Conservation (phyloP, 768 basidiomycete species). For the Termitomyces sp. region DNA sequence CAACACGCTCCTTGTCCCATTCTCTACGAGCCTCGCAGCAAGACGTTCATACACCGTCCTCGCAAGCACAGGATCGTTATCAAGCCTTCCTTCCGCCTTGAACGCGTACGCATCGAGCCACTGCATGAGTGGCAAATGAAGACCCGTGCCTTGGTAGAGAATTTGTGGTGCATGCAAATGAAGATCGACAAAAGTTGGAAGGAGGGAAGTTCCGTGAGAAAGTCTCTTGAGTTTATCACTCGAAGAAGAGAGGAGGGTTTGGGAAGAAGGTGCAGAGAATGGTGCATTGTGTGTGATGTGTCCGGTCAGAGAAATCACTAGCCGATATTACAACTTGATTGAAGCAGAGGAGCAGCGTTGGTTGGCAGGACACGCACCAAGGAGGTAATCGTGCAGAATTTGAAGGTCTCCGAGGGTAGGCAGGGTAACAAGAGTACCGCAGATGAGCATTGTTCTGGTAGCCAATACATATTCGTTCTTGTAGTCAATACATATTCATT, state of each 20-base stretch:
- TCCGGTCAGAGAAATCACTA: slow-evolving; percentile 25
- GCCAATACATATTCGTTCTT: no score
- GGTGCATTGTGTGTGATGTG: slow-evolving; percentile 45
- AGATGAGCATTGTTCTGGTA: slow-evolving; percentile 25
- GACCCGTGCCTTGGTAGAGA: slow-evolving; percentile 80
- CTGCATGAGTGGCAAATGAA: no score
- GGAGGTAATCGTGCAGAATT: slow-evolving; percentile 50
- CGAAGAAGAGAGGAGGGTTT: slow-evolving; percentile 21
- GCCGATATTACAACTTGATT: neutral
- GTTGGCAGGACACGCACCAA: slow-evolving; percentile 30
- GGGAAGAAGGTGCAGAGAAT: no score
- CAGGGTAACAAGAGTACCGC: slow-evolving; percentile 56
- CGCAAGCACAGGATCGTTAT: no score
- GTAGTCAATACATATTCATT: no score
- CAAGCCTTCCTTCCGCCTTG: slow-evolving; percentile 73
- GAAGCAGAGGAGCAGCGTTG: neutral
- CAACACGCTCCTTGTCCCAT: slow-evolving; percentile 82
- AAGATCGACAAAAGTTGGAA: slow-evolving; percentile 85
- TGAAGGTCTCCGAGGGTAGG: slow-evolving; percentile 44
- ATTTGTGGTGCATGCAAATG: no score
- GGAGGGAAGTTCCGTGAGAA: slow-evolving; percentile 54
- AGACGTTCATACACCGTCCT: slow-evolving; percentile 69
- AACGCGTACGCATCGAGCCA: no score
- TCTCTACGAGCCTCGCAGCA: slow-evolving; percentile 57
- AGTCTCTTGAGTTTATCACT: no score